Percentiles rank a stretch among this genome's conserved stretches.
phyloP scores from a whole-genome alignment of 495 filamentous ascomycete species.

The Ascodesmis nigricans region DNA sequence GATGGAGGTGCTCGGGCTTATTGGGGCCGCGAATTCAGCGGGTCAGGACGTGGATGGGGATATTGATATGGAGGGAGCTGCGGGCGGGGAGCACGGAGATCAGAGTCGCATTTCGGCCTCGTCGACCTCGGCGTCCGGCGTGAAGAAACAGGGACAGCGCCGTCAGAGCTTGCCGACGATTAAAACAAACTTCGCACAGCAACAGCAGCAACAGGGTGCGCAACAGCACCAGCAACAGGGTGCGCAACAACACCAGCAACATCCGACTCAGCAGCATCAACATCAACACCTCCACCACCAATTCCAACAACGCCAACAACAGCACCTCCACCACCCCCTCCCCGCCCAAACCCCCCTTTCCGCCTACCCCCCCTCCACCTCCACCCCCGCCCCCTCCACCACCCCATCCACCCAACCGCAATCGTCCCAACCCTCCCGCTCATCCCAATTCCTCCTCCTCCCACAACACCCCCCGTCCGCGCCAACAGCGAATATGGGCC shows the following conservation, averaged over 20 bases:
- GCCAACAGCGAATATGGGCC: too few species aligned
- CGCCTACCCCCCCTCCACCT: too few species aligned
- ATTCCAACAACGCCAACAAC: neutral
- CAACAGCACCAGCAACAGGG: constrained; percentile 8
- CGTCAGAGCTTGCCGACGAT: constrained; percentile 17
- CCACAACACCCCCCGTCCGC: too few species aligned
- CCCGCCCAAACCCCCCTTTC: too few species aligned
- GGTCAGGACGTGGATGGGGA: constrained; percentile 16
- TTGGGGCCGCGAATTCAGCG: too few species aligned
- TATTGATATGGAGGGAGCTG: constrained; percentile 17
- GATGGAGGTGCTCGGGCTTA: constrained; percentile 18
- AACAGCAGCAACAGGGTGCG: constrained; percentile 6
- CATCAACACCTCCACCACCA: constrained; percentile 1
- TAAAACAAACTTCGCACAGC: constrained; percentile 14
- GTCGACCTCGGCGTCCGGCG: constrained; percentile 7
- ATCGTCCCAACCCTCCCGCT: too few species aligned
- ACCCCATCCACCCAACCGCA: too few species aligned
- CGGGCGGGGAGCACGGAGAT: neutral
- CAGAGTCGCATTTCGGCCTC: neutral
- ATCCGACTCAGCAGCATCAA: constrained; percentile 2
- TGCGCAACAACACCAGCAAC: constrained; percentile 9
- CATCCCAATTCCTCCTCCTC: too few species aligned
- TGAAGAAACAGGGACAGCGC: constrained; percentile 8
- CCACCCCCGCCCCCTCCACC: neutral
- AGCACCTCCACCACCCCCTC: constrained; percentile 1